Percentiles rank a stretch among this genome's conserved stretches.
Evolutionary conservation across 2,329 filamentous ascomycete species (phyloP).

Genomic region (Aspergillus niger): DNA sequence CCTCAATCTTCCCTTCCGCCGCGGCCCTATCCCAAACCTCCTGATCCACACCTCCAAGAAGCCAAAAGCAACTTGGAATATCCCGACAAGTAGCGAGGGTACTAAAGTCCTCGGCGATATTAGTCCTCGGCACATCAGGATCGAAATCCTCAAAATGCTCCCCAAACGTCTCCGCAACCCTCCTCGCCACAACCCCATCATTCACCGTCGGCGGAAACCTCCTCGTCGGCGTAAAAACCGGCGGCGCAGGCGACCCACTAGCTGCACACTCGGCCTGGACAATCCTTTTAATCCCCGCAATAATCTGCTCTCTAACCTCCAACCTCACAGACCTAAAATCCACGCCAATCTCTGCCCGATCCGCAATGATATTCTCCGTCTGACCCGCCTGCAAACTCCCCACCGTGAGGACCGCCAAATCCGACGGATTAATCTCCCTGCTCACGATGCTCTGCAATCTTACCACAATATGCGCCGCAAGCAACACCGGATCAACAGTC

Average conservation of each 20-base stretch:
- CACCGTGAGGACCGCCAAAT: conserved; percentile 61
- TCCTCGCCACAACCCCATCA: conserved; percentile 47
- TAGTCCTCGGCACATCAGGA: conserved; percentile 32
- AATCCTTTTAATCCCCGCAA: conserved; percentile 55
- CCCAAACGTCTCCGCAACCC: conserved; percentile 50
- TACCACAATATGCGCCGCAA: conserved; percentile 58
- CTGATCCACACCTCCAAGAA: conserved; percentile 57
- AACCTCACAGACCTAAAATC: conserved; percentile 55
- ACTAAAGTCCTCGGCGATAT: conserved; percentile 60
- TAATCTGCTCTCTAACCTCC: conserved; percentile 50
- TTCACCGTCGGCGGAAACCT: conserved; percentile 59
- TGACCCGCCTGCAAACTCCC: conserved; percentile 61
- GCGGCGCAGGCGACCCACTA: conserved; percentile 51
- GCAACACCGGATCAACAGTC: conserved; percentile 60
- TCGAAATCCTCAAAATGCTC: conserved; percentile 50
- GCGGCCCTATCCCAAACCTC: conserved; percentile 54
- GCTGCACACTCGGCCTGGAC: conserved; percentile 59
- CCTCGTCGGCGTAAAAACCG: conserved; percentile 50
- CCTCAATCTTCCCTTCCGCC: conserved; percentile 46
- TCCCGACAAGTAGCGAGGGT: conserved; percentile 55
- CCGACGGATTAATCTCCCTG: conserved; percentile 55
- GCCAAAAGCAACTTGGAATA: conserved; percentile 58
- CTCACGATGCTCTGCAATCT: conserved; percentile 62
- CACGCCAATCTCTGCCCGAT: conserved; percentile 56
- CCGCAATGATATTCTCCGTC: conserved; percentile 62